Evolutionary conservation across 2,329 filamentous ascomycete species (phyloP), one percentile per base, ranked within the genome.

Genomic region (Penicillium expansum): DNA sequence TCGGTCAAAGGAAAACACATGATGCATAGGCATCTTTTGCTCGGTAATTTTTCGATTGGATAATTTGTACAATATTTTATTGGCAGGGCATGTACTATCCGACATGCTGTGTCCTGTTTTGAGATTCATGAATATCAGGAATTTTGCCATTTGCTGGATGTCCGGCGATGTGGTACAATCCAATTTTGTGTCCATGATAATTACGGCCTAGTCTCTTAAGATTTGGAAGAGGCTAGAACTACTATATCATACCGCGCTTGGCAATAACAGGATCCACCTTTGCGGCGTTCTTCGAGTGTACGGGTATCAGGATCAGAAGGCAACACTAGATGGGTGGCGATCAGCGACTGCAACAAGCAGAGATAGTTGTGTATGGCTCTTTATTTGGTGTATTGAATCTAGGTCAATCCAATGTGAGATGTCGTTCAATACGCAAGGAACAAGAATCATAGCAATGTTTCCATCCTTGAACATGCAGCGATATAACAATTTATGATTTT

Each of bases 31-130:
- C 53, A 57, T 35, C 52, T 50, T 48, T 58, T 52, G 41, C 27
- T 58, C 44, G 60, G 58, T 58, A 39, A 54, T 55, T 54, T 51
- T 59, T 52, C 51, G 41, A 51, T 50, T 50, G 42, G 43, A 58
- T 61, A 52, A 54, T 61, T 55, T 67, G 64, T 67, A 67, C 58
- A 64, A 65, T 67, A 67, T 59, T 60, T 48, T 62, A 41, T 58
- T 56, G 48, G 35, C 48, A 50, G 35, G 33, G 51, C 56, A 53
- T 54, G 52, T 51, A 53, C n/a, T 30, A 47, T 50, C 33, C 10
- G 38, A 22, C 52, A 59, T 58, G 59, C 35, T 52, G 18, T 33
- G 42, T 39, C 44, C 35, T 24, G 39, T 48, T 63, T 56, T 35
- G 47, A 38, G 30, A 8, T 43, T 65, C 57, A 65, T 62, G 63